These are phyloP conservation scores for Dendrobium nobile DNA, from an alignment of 106 monocot genomes.

Conservation along the genomic window DNA sequence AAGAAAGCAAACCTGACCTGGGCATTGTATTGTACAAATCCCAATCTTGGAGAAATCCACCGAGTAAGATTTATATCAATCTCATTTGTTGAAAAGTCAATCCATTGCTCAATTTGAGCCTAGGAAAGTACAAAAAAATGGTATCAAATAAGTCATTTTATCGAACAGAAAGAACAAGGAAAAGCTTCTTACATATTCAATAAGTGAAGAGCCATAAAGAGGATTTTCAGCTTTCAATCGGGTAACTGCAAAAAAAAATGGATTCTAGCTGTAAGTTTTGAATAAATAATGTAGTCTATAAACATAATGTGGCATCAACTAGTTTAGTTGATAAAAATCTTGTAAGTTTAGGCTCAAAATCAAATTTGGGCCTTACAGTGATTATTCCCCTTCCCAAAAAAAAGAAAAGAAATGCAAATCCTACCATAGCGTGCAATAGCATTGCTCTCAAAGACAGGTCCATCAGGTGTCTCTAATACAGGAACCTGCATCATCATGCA, in stretches of 20 bases:
- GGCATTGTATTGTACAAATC: constrained; percentile 39
- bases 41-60: constrained; percentile 67
- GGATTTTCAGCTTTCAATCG: constrained; percentile 70
- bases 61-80: constrained; percentile 45
- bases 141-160: neutral
- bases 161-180: neutral
- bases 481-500: constrained; percentile 50
- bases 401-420: neutral
- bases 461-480: constrained; percentile 93
- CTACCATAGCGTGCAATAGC: constrained; percentile 88
- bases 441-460: constrained; percentile 84
- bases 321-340: too few species aligned
- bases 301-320: too few species aligned
- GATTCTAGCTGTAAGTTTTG: neutral
- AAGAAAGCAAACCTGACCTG: constrained; percentile 19
- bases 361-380: neutral
- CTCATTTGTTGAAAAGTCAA: constrained; percentile 74
- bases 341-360: too few species aligned
- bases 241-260: constrained; percentile 38
- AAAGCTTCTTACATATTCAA: constrained; percentile 67
- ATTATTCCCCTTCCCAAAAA: neutral
- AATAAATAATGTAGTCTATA: neutral
- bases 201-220: constrained; percentile 64
- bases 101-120: constrained; percentile 88
- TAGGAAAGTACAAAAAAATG: constrained; percentile 1